Evolutionary conservation across 2,329 filamentous ascomycete species (phyloP), one percentile per base, ranked within the genome.

Genomic region (Fusarium palustre): DNA sequence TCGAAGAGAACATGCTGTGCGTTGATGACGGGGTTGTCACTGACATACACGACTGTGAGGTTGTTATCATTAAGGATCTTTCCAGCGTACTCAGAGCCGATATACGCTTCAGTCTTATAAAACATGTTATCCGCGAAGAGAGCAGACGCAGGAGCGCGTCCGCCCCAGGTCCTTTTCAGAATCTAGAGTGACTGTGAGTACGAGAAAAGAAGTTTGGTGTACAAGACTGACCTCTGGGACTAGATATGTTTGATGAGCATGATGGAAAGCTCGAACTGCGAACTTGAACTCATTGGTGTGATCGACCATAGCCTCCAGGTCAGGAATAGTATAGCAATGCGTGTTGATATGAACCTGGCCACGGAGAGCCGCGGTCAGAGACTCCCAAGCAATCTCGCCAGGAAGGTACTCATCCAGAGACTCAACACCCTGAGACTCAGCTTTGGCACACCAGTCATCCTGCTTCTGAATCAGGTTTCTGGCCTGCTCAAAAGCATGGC

Each of bases 261-360:
- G 90, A 74, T 92, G 90, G 72, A 92, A 92, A 0, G 90, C 89
- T 15, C 87, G 83, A 6, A 92, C 80, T 1, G 86, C 77, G 71
- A 92, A 91, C 64, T 88, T 84, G 79, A 92, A 92, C 81, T 92
- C 90, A 68, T 92, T 91, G 16, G 87, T 90, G 74, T 91, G 89
- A 63, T 90, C 85, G 5, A 92, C 85, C 75, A 92, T 90, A 33
- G 88, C 87, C 76, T 92, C 90, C 10, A 92, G 80, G 70, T 92
- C 90, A 1, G 89, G 85, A 2, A 91, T 83, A 0, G 88, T 91
- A 76, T 92, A 92, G 79, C 90, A 92, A 71, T 92, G 90, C 0
- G 88, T 89, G 79, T 92, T 91, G 67, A 92, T 83, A 62, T 89
- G 85, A 8, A 92, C 88, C 68, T 92, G 88, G 0, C 90, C 90